Percentiles rank a stretch among this genome's conserved stretches.
These are phyloP conservation scores for Favolaschia claudopus DNA, from an alignment of 768 basidiomycete genomes.

Conservation along the genomic window DNA sequence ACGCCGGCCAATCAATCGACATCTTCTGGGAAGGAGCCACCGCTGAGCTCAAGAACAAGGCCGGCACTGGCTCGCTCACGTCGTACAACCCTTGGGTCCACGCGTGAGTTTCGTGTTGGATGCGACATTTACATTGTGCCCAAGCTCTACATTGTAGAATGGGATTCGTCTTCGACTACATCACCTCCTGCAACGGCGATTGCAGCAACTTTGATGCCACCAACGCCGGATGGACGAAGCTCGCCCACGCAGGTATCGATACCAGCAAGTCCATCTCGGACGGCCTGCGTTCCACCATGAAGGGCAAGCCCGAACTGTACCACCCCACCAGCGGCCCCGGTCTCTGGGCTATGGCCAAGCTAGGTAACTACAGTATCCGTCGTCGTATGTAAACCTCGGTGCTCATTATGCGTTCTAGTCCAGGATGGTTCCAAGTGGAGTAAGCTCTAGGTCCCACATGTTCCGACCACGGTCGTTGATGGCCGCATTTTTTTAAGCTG, in stretches of 20 bases:
- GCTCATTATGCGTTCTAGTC: slow-evolving; percentile 9
- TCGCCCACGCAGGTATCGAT: slow-evolving; percentile 30
- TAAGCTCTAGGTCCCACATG: background rate
- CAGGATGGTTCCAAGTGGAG: slow-evolving; percentile 31
- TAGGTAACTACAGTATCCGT: too few species aligned
- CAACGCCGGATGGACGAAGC: slow-evolving; percentile 32
- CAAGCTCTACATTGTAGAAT: slow-evolving; percentile 18
- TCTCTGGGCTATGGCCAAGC: slow-evolving; percentile 35
- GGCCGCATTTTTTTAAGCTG: background rate
- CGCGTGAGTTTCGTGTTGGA: slow-evolving; percentile 25
- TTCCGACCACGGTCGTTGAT: background rate
- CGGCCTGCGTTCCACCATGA: slow-evolving; percentile 29
- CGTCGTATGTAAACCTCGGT: background rate
- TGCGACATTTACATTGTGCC: background rate
- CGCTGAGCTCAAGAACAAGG: slow-evolving; percentile 24
- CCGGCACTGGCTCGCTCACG: slow-evolving; percentile 26
- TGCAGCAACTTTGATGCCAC: slow-evolving; percentile 32
- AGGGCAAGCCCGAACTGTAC: slow-evolving; percentile 30
- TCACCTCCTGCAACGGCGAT: slow-evolving; percentile 32
- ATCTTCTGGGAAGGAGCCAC: slow-evolving; percentile 34
- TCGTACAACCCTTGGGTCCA: slow-evolving; percentile 34
- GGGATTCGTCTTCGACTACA: slow-evolving; percentile 33
- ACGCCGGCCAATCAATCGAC: slow-evolving; percentile 23
- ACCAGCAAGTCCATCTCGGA: slow-evolving; percentile 28
- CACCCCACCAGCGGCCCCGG: slow-evolving; percentile 28